Base-by-base conservation (phyloP, 225 moss, liverwort and hornwort species). In the Bryoerythrophyllum caledonicum region DNA sequence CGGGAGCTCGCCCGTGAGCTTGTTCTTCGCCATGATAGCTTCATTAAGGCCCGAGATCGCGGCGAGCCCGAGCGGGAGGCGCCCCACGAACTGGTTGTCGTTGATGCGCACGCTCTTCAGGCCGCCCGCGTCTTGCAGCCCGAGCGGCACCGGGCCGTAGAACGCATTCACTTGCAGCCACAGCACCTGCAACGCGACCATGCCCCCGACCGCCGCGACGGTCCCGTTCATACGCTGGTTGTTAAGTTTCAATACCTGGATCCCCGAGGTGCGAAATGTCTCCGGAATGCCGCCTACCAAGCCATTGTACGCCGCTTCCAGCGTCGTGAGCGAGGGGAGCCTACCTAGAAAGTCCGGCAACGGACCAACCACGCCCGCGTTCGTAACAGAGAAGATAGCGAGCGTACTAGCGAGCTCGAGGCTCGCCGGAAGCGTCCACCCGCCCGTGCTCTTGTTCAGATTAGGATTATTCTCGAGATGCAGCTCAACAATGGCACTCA, bases 191-290 rank as follows among this genome's bases (percentile, higher is more conserved):
- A 82, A 54, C 3, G 53, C 79, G 2, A 37, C 15, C 82, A 82
- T 82, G 17, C 78, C 60, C 0, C 60, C 75, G 0, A 82, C 75
- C 5, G 44, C 75, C 4, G 38, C 16, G 12, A 82, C 66, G 13
- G 43, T 82, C 0, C 82, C 82, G 46, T 82, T 82, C 82, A 82
- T 79, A 60, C 71, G 75, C 75, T 82, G 82, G 70, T 82, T 82
- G 55, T 82, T 82, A 32, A 82, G 71, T 66, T 82, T 82, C 71
- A 82, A 17, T 4, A 54, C 27, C 74, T 75, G 71, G 10, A 82
- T 65, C 17, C 14, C 12, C 26, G 82, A 79, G 23, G 27, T 53
- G 1, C 35, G 66, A 46, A 82, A 82, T 0, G 82, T 79, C 3
- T 75, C 79, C 0, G 82, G 82, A 38, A 82, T 79, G 60, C 82